Conservation (phyloP, 2,329 filamentous ascomycete species). For the Penicillium sp. region DNA sequence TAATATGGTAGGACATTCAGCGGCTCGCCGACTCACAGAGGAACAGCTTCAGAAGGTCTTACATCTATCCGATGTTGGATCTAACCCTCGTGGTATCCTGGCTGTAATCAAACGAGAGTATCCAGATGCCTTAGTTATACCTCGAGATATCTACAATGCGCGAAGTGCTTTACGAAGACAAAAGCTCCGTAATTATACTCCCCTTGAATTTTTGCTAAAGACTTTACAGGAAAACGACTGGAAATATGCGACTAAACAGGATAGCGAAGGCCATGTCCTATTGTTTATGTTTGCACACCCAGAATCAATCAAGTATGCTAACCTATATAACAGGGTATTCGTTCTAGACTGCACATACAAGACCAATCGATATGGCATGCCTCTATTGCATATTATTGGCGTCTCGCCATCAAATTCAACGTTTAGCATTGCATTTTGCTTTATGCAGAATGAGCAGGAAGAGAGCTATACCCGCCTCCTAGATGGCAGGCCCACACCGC, state of each 20-base stretch:
- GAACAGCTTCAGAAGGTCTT: neutral
- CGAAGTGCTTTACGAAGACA: neutral
- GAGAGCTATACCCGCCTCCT: slow-evolving; percentile 5
- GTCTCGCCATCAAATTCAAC: neutral
- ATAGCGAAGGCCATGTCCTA: neutral
- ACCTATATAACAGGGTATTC: slow-evolving; percentile 6
- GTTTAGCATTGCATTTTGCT: slow-evolving; percentile 1
- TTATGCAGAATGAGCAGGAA: slow-evolving; percentile 1
- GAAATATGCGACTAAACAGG: slow-evolving; percentile 1
- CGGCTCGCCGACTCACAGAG: neutral
- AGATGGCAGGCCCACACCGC: no score
- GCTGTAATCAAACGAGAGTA: neutral
- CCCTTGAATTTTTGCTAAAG: neutral
- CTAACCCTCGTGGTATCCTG: neutral
- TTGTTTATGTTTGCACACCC: slow-evolving; percentile 1
- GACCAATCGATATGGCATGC: slow-evolving; percentile 3
- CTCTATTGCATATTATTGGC: slow-evolving; percentile 3
- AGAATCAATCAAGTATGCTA: neutral
- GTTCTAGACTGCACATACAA: slow-evolving; percentile 2
- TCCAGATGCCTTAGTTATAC: neutral
- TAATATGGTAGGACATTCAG: neutral
- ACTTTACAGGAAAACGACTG: neutral
- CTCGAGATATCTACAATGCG: neutral
- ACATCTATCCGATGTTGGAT: neutral
- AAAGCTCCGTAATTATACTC: neutral